These are phyloP conservation scores for Cryptococcus floricola DNA, from an alignment of 1,284 basidiomycete species.

Conservation along the genomic window DNA sequence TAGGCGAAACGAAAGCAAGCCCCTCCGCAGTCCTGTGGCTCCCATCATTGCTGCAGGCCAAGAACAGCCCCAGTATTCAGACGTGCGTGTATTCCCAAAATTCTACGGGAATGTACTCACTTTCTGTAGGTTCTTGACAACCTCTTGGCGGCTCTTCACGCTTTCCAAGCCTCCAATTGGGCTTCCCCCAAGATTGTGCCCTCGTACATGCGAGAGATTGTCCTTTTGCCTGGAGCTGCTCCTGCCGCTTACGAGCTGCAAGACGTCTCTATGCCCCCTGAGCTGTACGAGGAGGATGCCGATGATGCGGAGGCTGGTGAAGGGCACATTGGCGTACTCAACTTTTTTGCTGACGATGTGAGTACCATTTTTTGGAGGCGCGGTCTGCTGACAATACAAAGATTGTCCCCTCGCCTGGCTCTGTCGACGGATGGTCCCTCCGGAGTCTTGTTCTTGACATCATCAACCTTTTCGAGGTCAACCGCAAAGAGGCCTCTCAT, in stretches of 20 bases:
- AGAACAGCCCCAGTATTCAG: constrained; percentile 28
- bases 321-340: constrained; percentile 56
- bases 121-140: constrained; percentile 34
- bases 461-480: constrained; percentile 89
- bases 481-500: constrained; percentile 89
- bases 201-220: constrained; percentile 57
- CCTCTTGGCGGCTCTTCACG: constrained; percentile 35
- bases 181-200: constrained; percentile 50
- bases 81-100: constrained; percentile 17
- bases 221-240: constrained; percentile 31
- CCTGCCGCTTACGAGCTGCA: constrained; percentile 66
- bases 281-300: constrained; percentile 62
- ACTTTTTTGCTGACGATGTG: constrained; percentile 75
- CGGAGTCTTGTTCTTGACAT: constrained; percentile 75
- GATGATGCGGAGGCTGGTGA: constrained; percentile 46
- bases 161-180: constrained; percentile 29
- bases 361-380: constrained; percentile 26
- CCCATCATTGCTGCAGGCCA: constrained; percentile 32
- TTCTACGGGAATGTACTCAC: neutral
- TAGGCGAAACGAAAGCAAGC: constrained; percentile 24
- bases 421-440: constrained; percentile 73
- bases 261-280: constrained; percentile 77
- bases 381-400: constrained; percentile 37
- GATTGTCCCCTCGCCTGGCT: constrained; percentile 71
- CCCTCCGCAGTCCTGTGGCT: constrained; percentile 31